Conservation (phyloP, 257 asterid genomes). For the Ilex asprella region DNA sequence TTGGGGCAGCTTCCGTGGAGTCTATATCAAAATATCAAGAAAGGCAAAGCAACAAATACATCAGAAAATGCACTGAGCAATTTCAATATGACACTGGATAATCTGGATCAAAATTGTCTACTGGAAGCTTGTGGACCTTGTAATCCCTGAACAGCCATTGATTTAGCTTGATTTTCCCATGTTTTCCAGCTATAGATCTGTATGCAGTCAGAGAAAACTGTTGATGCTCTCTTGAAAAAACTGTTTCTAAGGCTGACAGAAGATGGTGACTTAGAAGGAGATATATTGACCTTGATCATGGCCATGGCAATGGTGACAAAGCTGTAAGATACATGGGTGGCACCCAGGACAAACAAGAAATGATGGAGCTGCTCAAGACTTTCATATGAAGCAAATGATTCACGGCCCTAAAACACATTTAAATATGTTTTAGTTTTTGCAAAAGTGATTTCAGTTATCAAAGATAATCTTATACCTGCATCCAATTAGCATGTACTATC, state of each 20-base stretch:
- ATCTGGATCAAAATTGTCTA: conserved; percentile 11
- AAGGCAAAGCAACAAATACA: not conserved
- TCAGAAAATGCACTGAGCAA: conserved; percentile 7
- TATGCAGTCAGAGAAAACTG: not conserved
- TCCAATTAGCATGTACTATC: no score
- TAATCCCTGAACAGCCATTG: conserved; percentile 61
- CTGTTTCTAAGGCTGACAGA: conserved; percentile 2
- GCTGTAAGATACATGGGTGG: conserved; percentile 77
- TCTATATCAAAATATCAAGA: conserved; percentile 20
- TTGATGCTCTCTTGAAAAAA: not conserved
- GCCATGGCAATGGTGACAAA: conserved; percentile 73
- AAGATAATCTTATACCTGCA: not conserved
- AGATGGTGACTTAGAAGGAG: conserved; percentile 10
- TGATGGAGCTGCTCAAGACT: conserved; percentile 97
- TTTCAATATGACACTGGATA: not conserved
- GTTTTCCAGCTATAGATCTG: conserved; percentile 91
- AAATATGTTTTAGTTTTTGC: conserved; percentile 5
- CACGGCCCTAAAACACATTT: conserved; percentile 42
- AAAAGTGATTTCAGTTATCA: conserved; percentile 5
- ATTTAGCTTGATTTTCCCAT: conserved; percentile 85
- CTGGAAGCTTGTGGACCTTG: conserved; percentile 33
- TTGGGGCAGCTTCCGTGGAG: conserved; percentile 31
- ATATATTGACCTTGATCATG: conserved; percentile 63
- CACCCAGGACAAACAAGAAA: conserved; percentile 74
- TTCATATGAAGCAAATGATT: conserved; percentile 87